Evolutionary conservation across 192 early-diverging fungal genomes (phyloP).

Genomic region (Nowakowskiella sp.): DNA sequence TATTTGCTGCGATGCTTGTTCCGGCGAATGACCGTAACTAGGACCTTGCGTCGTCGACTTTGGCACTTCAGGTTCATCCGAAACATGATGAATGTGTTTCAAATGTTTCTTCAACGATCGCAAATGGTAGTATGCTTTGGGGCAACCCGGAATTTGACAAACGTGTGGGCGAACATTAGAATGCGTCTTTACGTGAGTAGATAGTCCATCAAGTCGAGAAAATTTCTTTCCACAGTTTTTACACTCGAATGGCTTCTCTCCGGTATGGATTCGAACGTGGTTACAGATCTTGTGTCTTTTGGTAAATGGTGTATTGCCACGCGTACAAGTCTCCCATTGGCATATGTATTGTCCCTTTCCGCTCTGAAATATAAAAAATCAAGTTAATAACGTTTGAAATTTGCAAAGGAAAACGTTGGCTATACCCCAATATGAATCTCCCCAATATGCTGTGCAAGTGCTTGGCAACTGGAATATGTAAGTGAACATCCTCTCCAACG

Average conservation of each 20-base stretch:
- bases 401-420: neutral
- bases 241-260: constrained; percentile 32
- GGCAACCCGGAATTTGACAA: constrained; percentile 22
- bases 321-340: constrained; percentile 24
- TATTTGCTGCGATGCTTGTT: too few species aligned
- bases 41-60: too few species aligned
- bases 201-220: constrained; percentile 34
- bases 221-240: constrained; percentile 34
- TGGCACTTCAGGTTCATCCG: too few species aligned
- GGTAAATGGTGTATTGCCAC: constrained; percentile 18
- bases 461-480: constrained; percentile 3
- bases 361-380: constrained; percentile 1
- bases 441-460: constrained; percentile 14
- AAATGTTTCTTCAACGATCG: constrained; percentile 36
- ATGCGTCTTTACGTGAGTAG: constrained; percentile 38
- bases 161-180: constrained; percentile 35
- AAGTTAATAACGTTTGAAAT: neutral
- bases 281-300: constrained; percentile 41
- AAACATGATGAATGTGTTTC: too few species aligned
- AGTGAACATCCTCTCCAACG: constrained; percentile 10
- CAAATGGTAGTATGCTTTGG: constrained; percentile 38
- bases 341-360: constrained; percentile 30
- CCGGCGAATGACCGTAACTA: too few species aligned
- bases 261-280: constrained; percentile 35
- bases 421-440: constrained; percentile 20